Evolutionary conservation across 208 protist genomes (phyloP), one percentile per base, ranked within the genome.

Genomic region (Herpetomonas samuelpessoai): DNA sequence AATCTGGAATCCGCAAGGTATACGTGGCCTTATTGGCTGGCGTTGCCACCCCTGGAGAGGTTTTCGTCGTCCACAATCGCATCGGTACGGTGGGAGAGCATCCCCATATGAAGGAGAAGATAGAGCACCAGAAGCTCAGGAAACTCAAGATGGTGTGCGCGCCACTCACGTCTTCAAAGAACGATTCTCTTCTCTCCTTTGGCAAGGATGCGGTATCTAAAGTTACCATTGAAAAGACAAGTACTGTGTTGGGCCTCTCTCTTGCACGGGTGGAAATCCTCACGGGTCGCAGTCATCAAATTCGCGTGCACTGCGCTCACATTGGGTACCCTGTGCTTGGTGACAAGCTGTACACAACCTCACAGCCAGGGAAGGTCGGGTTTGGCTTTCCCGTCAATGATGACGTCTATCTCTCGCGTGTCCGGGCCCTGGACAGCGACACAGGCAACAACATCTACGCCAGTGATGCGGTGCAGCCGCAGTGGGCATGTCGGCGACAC

Each of bases 131-230:
- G 0, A 84, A 86, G 52, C 57, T 95, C 38, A 79, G 78, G 45
- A 88, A 82, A 58, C 60, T 95, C 0, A 91, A 91, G 30, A 95
- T 95, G 88, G 65, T 77, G 25, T 88, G 79, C 65, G 83, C 75
- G 48, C 47, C 71, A 9, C 22, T 54, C 3, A 44, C 38, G 4
- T 21, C 2, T 3, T 3, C 19, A 53, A 39, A 35, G 55, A 39
- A 62, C 31, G 35, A 3, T 3, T 12, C 49, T 18, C 26, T 38
- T 18, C 21, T 1, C 7, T 38, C 27, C 12, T 66, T 69, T 61
- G 75, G 76, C 1, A 88, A 81, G 14, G 18, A 73, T 0, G 90
- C 90, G 3, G 61, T 51, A 16, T 91, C 76, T 2, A 70, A 64
- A 4, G 56, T 96, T 30, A 61, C 57, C 26, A 81, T 92, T 22